phyloP scores from a whole-genome alignment of 108 stramenopile genomes.

The Nitzschia sp. region DNA sequence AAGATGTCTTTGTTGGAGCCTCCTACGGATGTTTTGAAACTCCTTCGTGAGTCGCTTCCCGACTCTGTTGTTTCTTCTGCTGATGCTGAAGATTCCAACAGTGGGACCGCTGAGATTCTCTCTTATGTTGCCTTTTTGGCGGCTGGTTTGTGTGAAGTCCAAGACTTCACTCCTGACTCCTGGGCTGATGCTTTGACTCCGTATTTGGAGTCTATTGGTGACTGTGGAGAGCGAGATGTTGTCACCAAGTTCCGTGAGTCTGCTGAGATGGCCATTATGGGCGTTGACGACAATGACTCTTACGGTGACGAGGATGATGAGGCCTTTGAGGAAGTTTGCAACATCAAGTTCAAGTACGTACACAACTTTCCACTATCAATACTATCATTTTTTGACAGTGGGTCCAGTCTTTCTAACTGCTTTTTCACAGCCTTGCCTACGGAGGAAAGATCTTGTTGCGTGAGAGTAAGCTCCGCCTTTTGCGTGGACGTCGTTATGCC shows the following conservation, averaged over 20 bases:
- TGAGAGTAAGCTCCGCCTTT: conserved; percentile 88
- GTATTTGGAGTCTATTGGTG: conserved; percentile 48
- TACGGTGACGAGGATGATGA: conserved; percentile 89
- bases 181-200: conserved; percentile 68
- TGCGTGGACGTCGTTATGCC: conserved; percentile 96
- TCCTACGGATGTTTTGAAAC: conserved; percentile 48
- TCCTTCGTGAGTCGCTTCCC: conserved; percentile 65
- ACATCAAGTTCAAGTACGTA: conserved; percentile 77
- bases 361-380: neutral
- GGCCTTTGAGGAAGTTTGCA: conserved; percentile 86
- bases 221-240: conserved; percentile 17
- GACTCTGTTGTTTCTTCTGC: conserved; percentile 16
- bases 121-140: conserved; percentile 81
- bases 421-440: conserved; percentile 81
- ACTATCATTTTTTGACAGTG: neutral
- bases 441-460: conserved; percentile 97
- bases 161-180: conserved; percentile 48
- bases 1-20: conserved; percentile 79
- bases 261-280: conserved; percentile 46
- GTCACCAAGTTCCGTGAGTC: conserved; percentile 55
- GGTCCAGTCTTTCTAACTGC: neutral
- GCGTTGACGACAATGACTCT: conserved; percentile 57
- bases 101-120: conserved; percentile 57
- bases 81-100: conserved; percentile 4
- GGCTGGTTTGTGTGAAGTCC: conserved; percentile 49